phyloP scores from a whole-genome alignment of 805 yeast species.

The Torulaspora franciscae region DNA sequence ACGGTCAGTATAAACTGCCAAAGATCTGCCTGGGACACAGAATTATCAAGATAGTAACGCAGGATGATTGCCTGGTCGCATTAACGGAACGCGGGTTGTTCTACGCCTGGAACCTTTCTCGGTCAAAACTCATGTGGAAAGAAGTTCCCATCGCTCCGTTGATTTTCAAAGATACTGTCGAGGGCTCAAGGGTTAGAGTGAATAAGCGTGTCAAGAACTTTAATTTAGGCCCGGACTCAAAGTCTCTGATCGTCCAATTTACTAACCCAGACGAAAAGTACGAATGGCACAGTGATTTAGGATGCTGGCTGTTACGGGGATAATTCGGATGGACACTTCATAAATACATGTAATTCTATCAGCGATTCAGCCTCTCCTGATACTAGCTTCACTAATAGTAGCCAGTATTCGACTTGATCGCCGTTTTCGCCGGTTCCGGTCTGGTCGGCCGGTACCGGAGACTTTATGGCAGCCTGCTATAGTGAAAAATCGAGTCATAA shows the following conservation, averaged over 20 bases:
- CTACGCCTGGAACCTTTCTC: constrained; percentile 34
- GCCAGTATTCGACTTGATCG: background rate
- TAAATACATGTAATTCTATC: background rate
- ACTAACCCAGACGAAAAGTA: constrained; percentile 17
- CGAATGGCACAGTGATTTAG: constrained; percentile 24
- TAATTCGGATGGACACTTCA: background rate
- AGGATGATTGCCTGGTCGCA: constrained; percentile 44
- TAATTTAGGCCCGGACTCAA: constrained; percentile 5
- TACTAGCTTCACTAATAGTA: too few species aligned
- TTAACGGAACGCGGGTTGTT: constrained; percentile 58
- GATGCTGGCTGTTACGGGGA: constrained; percentile 25
- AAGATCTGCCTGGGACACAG: constrained; percentile 45
- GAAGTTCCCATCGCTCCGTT: constrained; percentile 31
- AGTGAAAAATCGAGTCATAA: constrained; percentile 4
- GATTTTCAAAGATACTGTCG: constrained; percentile 23
- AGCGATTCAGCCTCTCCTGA: background rate
- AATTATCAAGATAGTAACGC: constrained; percentile 42
- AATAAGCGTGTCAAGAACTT: constrained; percentile 24
- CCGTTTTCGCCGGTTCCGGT: constrained; percentile 10
- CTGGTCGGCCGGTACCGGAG: constrained; percentile 13
- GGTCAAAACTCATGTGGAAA: constrained; percentile 18
- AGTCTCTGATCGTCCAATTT: constrained; percentile 17
- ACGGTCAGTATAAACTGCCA: constrained; percentile 37
- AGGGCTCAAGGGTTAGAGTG: constrained; percentile 28
- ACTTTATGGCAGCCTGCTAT: background rate